Conservation (phyloP, 331 rosid genomes). For the Arachis monticola region DNA sequence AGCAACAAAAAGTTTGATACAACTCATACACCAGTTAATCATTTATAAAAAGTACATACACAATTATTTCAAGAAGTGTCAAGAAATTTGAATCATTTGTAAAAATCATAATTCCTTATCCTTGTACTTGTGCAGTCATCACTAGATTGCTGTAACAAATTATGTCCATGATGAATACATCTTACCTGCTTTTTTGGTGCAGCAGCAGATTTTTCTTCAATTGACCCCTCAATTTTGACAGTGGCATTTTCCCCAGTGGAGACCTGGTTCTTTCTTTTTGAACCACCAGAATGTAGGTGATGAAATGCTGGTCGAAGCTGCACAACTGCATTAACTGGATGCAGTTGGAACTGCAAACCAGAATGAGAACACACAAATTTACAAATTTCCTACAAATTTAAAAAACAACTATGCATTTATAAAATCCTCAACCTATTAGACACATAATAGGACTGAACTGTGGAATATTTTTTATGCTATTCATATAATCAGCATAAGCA, state of each 20-base stretch:
- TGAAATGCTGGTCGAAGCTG: constrained; percentile 83
- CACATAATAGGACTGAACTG: neutral
- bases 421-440: constrained; percentile 30
- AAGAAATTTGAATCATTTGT: constrained; percentile 12
- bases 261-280: constrained; percentile 51
- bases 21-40: constrained; percentile 7
- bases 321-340: constrained; percentile 73
- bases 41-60: neutral
- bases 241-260: constrained; percentile 48
- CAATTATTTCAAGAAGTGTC: neutral
- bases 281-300: constrained; percentile 63
- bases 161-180: constrained; percentile 17
- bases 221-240: constrained; percentile 57
- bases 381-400: constrained; percentile 13
- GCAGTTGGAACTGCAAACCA: constrained; percentile 87
- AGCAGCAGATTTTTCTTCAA: constrained; percentile 51
- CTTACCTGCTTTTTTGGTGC: constrained; percentile 75
- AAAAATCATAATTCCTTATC: constrained; percentile 11
- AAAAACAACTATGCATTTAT: constrained; percentile 31
- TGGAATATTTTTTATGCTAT: neutral
- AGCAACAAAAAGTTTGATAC: constrained; percentile 21
- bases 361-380: constrained; percentile 26
- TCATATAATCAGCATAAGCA: neutral
- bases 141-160: constrained; percentile 26
- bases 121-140: constrained; percentile 19